Conservation (phyloP, 306 rosid genomes). For the Prunus mume region DNA sequence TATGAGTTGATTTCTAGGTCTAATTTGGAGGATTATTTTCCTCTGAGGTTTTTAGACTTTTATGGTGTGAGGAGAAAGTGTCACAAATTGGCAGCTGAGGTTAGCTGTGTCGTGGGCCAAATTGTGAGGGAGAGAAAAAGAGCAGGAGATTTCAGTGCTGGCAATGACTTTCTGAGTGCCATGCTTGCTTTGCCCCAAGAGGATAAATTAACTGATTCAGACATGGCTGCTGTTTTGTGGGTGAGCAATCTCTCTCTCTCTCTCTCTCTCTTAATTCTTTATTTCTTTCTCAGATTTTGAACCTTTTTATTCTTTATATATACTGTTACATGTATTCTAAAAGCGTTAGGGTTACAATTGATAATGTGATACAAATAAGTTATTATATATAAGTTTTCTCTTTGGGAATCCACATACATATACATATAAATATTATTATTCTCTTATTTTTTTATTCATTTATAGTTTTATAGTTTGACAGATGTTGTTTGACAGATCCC, state of each 20-base stretch:
- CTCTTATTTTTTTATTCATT: too few species aligned
- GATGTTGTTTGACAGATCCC: too few species aligned
- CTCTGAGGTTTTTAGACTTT: conserved; percentile 65
- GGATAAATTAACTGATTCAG: conserved; percentile 57
- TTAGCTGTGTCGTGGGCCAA: conserved; percentile 42
- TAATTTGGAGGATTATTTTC: conserved; percentile 75
- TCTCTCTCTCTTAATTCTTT: not conserved
- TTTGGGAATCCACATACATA: too few species aligned
- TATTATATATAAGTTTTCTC: too few species aligned
- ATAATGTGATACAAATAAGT: too few species aligned
- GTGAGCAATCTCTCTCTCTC: conserved; percentile 35
- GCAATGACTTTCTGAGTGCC: conserved; percentile 68
- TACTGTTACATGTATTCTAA: too few species aligned
- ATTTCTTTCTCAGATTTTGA: too few species aligned
- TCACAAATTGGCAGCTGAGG: conserved; percentile 54
- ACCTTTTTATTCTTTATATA: too few species aligned
- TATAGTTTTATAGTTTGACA: too few species aligned
- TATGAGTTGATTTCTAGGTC: conserved; percentile 58
- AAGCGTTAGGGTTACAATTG: too few species aligned
- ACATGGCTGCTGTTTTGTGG: conserved; percentile 79
- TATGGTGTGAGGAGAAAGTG: conserved; percentile 77
- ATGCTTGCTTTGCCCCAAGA: conserved; percentile 58
- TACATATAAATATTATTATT: too few species aligned
- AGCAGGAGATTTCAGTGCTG: conserved; percentile 10
- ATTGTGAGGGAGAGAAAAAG: conserved; percentile 55